phyloP scores from a whole-genome alignment of 352 stramenopile species.

The Pythium coloratum region DNA sequence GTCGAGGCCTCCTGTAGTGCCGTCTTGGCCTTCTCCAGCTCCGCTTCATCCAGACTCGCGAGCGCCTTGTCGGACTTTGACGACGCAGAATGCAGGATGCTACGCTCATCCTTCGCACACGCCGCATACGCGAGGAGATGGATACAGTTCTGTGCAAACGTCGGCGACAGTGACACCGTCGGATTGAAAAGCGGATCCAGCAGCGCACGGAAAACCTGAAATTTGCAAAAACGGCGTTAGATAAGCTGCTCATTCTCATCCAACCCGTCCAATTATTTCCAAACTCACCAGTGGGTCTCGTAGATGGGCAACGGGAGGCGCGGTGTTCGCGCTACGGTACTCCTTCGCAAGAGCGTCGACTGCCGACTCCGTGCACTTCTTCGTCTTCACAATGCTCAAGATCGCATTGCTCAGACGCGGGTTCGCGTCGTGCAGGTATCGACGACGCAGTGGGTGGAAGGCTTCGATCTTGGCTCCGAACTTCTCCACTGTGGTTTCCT shows the following conservation, averaged over 20 bases:
- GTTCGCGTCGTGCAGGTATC: conserved; percentile 61
- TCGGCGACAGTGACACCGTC: conserved; percentile 51
- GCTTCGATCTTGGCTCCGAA: conserved; percentile 71
- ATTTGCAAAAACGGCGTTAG: neutral
- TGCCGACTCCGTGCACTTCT: conserved; percentile 66
- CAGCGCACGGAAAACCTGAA: conserved; percentile 74
- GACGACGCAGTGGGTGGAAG: conserved; percentile 71
- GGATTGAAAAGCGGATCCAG: conserved; percentile 84
- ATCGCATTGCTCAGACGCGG: conserved; percentile 65
- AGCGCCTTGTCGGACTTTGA: conserved; percentile 12
- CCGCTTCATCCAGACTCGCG: conserved; percentile 48
- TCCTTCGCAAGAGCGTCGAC: conserved; percentile 69
- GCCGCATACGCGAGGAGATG: conserved; percentile 73
- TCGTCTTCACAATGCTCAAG: conserved; percentile 72
- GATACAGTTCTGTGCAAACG: conserved; percentile 71
- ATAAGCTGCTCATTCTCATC: neutral
- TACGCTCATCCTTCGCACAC: conserved; percentile 75
- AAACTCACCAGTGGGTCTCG: conserved; percentile 66
- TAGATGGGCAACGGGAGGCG: conserved; percentile 68
- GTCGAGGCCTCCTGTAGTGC: conserved; percentile 70
- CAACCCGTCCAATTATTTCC: neutral
- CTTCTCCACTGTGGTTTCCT: conserved; percentile 62
- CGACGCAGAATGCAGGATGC: conserved; percentile 55
- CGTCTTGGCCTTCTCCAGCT: conserved; percentile 64
- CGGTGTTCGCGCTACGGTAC: conserved; percentile 44